These are phyloP conservation scores for Fusarium verrucosum DNA, from an alignment of 2,329 filamentous ascomycete species.

Conservation along the genomic window DNA sequence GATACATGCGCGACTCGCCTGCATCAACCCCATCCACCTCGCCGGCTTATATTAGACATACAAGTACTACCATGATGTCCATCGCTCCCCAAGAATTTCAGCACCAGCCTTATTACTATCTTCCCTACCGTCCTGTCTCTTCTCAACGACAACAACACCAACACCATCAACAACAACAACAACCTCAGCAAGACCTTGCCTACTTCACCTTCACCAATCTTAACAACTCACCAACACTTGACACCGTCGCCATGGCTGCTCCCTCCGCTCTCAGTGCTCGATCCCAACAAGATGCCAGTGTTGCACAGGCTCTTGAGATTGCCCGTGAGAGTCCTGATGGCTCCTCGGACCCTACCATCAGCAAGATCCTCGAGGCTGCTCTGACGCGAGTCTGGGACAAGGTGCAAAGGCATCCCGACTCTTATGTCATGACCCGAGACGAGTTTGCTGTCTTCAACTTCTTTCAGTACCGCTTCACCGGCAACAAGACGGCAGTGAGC, in stretches of 20 bases:
- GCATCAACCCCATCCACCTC: conserved; percentile 43
- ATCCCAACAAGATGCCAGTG: conserved; percentile 51
- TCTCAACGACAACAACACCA: conserved; percentile 36
- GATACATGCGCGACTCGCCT: conserved; percentile 47
- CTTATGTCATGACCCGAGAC: conserved; percentile 78
- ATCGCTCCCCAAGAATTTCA: conserved; percentile 43
- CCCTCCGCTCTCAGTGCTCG: conserved; percentile 26
- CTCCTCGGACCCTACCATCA: conserved; percentile 68
- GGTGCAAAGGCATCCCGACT: conserved; percentile 69
- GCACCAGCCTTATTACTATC: conserved; percentile 40
- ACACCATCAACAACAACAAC: no score
- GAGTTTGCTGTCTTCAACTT: conserved; percentile 92
- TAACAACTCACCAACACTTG: conserved; percentile 25
- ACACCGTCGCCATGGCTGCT: conserved; percentile 36
- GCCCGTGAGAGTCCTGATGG: conserved; percentile 78
- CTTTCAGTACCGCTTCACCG: conserved; percentile 73
- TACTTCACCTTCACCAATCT: conserved; percentile 35
- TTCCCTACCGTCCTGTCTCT: conserved; percentile 27
- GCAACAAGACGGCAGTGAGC: conserved; percentile 57
- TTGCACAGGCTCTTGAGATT: conserved; percentile 76
- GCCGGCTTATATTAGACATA: conserved; percentile 44
- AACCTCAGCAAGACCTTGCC: conserved; percentile 33
- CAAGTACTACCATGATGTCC: conserved; percentile 46
- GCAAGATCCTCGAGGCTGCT: conserved; percentile 71
- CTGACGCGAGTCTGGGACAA: conserved; percentile 73